Evolutionary conservation across 2,329 filamentous ascomycete genomes (phyloP), one percentile per base, ranked within the genome.

Genomic region (Harringtonia aguacate): DNA sequence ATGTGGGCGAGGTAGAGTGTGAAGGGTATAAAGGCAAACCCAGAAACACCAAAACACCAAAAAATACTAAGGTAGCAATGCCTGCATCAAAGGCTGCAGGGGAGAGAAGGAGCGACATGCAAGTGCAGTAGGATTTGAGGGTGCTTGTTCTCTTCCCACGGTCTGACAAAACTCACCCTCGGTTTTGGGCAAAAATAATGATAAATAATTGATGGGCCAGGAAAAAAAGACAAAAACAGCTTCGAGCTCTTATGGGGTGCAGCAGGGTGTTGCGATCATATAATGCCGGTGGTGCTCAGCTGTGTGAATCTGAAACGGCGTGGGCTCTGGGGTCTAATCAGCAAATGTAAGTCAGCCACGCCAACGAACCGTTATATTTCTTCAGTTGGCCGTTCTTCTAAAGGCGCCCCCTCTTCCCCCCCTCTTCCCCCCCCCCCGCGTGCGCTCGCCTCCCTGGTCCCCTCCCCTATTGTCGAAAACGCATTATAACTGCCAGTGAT

Each of bases 241-340:
- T 15, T 36, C 13, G 22, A 21, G n/a, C 20, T 36, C 30, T 36
- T 14, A 33, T 27, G 40, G 39, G 31, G 40, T 44, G 34, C 38
- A 46, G 41, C 36, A 45, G 42, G 36, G 46, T 36, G 42, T 34
- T 34, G 46, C 36, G 46, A 47, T 48, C 44, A 43, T 37, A 41
- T 47, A 46, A 41, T 49, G 45, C 47, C 45, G 47, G 36, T 24
- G 35, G 48, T 44, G 44, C 33, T 40, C 43, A 39, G 44, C 22
- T 48, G 39, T 45, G 43, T 36, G 36, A 48, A 47, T 47, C 41
- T 52, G 50, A 52, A 52, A 52, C 50, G 45, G 38, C 41, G 38
- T 35, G 27, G 45, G 41, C 18, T 37, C 40, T 46, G 43, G 17
- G 34, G 22, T 40, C 48, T 46, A 49, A 43, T 43, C 46, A 48